Base-by-base conservation (phyloP, 768 basidiomycete genomes). In the Mrakia frigida region DNA sequence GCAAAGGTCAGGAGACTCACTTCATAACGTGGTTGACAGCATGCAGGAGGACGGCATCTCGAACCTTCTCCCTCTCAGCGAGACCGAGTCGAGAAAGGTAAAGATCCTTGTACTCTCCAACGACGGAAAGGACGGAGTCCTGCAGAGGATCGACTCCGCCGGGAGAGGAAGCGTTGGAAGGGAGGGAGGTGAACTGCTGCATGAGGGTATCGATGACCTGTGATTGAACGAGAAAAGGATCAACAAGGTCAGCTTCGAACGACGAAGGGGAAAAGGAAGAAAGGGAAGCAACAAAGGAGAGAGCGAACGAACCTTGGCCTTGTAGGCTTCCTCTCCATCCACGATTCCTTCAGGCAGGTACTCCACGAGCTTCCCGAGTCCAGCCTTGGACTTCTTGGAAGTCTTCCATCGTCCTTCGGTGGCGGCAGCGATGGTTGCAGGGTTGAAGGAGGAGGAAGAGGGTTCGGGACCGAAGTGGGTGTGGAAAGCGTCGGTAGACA, bases 11-110 rank as follows among this genome's bases (percentile, higher is more conserved):
- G 25, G 6, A 23, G 39, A 81, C 86, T 76, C 81, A 96, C 97
- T 92, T 97, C 73, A 89, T 88, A 74, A 95, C 87, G 84, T 99
- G 97, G 80, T 97, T 93, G 73, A 98, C 82, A 3, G 88, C 88
- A 82, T 98, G 95, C 6, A 96, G 83, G 3, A 92, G 85, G 4
- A 90, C 86, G 1, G 88, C 89, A 81, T 93, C 89, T 56, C 92
- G 87, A 25, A 88, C 85, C 28, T 83, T 82, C 80, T 87, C 87
- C 74, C 90, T 88, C n/a, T 87, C 85, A 21, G 91, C 90, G 69
- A 90, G 84, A n/a, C 88, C 84, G 50, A 89, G 85, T 10, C 88
- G 87, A 31, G 93, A 86, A 39, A 92, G 81, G 81, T 91, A 92
- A 28, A 98, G 80, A 81, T 99, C 96, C 78, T 88, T 86, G 76